These are phyloP conservation scores for Acanthamoeba polyphaga DNA, from an alignment of 208 protist species.

Conservation along the genomic window DNA sequence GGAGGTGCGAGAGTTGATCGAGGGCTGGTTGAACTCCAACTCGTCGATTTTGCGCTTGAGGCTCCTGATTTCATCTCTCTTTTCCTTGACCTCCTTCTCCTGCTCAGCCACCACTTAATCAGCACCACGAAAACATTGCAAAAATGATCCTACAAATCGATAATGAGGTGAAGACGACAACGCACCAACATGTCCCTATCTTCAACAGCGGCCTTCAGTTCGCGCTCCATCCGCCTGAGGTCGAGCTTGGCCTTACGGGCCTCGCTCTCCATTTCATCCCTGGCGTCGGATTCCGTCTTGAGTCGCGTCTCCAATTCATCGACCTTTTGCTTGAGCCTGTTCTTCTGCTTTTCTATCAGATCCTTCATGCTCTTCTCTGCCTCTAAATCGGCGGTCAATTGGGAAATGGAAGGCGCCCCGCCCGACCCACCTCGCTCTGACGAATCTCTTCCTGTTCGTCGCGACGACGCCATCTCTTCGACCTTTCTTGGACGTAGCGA, in stretches of 20 bases:
- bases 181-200: not conserved
- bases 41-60: constrained; percentile 44
- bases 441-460: constrained; percentile 1
- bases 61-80: constrained; percentile 10
- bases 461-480: not conserved
- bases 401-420: not conserved
- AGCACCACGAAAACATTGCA: no score
- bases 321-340: constrained; percentile 43
- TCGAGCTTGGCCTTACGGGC: constrained; percentile 22
- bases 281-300: constrained; percentile 28
- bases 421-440: constrained; percentile 1
- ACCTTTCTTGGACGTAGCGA: not conserved
- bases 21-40: constrained; percentile 5
- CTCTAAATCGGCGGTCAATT: constrained; percentile 51
- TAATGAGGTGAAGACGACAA: not conserved
- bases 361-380: constrained; percentile 37
- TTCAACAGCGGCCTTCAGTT: constrained; percentile 13
- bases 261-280: constrained; percentile 33
- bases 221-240: constrained; percentile 12
- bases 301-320: constrained; percentile 23
- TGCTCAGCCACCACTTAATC: not conserved
- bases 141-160: not conserved
- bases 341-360: constrained; percentile 36
- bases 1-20: not conserved
- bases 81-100: constrained; percentile 21